Evolutionary conservation across 2,329 filamentous ascomycete genomes (phyloP).

Genomic region (Raffaelea deltoideospora): DNA sequence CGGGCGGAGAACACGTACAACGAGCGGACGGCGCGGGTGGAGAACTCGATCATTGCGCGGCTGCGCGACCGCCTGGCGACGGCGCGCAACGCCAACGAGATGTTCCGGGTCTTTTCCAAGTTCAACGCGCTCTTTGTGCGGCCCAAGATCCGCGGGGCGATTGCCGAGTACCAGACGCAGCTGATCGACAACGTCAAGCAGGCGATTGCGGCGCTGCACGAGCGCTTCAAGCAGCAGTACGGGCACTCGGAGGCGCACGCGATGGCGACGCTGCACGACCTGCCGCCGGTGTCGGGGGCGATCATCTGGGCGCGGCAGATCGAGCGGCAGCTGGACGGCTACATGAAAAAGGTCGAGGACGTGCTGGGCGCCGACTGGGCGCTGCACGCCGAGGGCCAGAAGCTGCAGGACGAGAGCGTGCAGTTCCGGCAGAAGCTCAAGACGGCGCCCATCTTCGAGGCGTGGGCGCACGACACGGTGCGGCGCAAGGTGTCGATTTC

Average conservation of each 20-base stretch:
- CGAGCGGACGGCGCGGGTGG: conserved; percentile 88
- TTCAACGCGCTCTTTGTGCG: conserved; percentile 98
- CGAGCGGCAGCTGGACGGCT: conserved; percentile 83
- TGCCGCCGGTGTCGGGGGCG: conserved; percentile 88
- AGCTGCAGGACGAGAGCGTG: conserved; percentile 78
- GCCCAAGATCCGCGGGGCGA: conserved; percentile 97
- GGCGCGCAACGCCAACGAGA: conserved; percentile 94
- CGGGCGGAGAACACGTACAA: conserved; percentile 94
- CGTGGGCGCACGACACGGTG: conserved; percentile 85
- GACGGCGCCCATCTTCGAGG: conserved; percentile 83
- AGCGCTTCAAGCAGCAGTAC: conserved; percentile 98
- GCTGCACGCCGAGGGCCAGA: conserved; percentile 86
- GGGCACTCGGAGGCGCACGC: conserved; percentile 94
- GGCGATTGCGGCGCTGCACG: conserved; percentile 83
- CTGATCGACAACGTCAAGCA: conserved; percentile 96
- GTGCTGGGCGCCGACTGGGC: conserved; percentile 92
- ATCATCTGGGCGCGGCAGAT: conserved; percentile 98
- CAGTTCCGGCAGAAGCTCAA: conserved; percentile 95
- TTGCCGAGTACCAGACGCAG: conserved; percentile 94
- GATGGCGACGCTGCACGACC: conserved; percentile 92
- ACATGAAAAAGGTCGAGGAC: conserved; percentile 99
- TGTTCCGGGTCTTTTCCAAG: conserved; percentile 99
- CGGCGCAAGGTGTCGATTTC: conserved; percentile 81
- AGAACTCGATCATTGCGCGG: conserved; percentile 96
- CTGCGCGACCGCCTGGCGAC: conserved; percentile 85